Conservation (phyloP, 1,284 basidiomycete genomes). For the Papiliotrema flavescens region DNA sequence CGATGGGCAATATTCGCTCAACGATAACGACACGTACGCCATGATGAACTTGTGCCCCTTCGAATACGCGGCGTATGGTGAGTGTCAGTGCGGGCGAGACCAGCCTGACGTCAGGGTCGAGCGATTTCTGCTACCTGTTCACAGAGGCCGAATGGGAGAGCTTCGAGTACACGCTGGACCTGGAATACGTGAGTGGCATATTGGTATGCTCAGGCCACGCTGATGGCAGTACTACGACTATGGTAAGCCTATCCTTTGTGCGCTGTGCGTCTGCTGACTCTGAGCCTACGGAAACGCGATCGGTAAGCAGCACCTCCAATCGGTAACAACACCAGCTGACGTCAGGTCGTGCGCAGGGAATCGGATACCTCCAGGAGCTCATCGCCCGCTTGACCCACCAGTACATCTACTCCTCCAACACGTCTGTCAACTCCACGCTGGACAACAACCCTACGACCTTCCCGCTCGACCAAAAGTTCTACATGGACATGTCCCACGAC, state of each 20-base stretch:
- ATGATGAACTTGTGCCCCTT: constrained; percentile 34
- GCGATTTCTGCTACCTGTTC: constrained; percentile 35
- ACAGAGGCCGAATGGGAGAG: constrained; percentile 35
- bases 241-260: too few relatives aligned
- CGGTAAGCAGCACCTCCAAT: neutral
- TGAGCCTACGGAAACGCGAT: constrained; percentile 4
- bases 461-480: constrained; percentile 8
- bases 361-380: constrained; percentile 5
- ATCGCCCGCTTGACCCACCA: constrained; percentile 6
- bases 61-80: constrained; percentile 14
- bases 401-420: constrained; percentile 6
- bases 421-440: constrained; percentile 4
- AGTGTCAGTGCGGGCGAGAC: neutral
- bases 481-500: constrained; percentile 10
- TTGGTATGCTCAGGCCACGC: too few relatives aligned
- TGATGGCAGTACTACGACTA: constrained; percentile 17
- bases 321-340: neutral
- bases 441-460: constrained; percentile 7
- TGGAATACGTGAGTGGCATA: constrained; percentile 16
- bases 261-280: too few relatives aligned
- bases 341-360: constrained; percentile 3
- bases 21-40: constrained; percentile 20
- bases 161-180: constrained; percentile 15
- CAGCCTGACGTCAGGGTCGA: constrained; percentile 22
- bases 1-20: constrained; percentile 21